These are phyloP conservation scores for Telopea speciosissima DNA, from an alignment of 177 flowering plant genomes.

Conservation along the genomic window DNA sequence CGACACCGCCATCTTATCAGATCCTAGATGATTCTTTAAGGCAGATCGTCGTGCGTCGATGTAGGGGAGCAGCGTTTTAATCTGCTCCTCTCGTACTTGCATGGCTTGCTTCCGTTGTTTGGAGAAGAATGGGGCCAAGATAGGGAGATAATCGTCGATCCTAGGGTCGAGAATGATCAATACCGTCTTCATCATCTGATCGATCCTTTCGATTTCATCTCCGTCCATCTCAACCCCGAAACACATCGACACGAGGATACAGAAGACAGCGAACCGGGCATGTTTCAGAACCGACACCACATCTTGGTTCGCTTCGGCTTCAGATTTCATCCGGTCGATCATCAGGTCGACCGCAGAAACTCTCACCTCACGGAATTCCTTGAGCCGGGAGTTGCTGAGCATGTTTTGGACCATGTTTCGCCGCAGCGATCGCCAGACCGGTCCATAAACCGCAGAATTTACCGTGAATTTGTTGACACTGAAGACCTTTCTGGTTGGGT, in stretches of 20 bases:
- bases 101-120: conserved; percentile 53
- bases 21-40: conserved; percentile 25
- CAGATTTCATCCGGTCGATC: conserved; percentile 34
- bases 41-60: conserved; percentile 47
- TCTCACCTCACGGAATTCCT: conserved; percentile 43
- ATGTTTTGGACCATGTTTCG: conserved; percentile 84
- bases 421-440: conserved; percentile 79
- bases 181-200: conserved; percentile 59
- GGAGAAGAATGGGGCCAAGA: conserved; percentile 60
- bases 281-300: conserved; percentile 60
- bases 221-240: conserved; percentile 84
- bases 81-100: conserved; percentile 55
- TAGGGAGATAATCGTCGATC: conserved; percentile 73
- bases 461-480: conserved; percentile 85
- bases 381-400: conserved; percentile 55
- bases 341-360: conserved; percentile 60
- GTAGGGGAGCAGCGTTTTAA: conserved; percentile 49
- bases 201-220: conserved; percentile 41
- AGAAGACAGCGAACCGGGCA: conserved; percentile 74
- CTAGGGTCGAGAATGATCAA: conserved; percentile 61
- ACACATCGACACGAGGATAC: conserved; percentile 74
- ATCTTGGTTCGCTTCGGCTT: conserved; percentile 47
- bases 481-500: conserved; percentile 69
- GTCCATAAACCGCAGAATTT: conserved; percentile 72
- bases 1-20: conserved; percentile 29